phyloP scores from a whole-genome alignment of 345 rosid species.

The Luvunga scandens region DNA sequence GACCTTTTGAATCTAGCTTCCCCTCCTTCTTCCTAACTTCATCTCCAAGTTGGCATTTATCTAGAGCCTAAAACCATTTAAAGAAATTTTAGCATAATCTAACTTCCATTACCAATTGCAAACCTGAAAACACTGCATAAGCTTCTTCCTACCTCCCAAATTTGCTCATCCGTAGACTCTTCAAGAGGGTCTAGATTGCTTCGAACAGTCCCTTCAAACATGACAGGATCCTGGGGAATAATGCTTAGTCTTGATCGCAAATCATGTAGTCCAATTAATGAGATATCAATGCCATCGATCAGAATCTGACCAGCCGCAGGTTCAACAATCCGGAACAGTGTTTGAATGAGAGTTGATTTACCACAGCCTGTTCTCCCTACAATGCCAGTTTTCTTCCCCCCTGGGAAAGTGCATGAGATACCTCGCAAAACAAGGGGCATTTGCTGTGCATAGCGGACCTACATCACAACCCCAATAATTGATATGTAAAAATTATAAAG shows the following conservation, averaged over 20 bases:
- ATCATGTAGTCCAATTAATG: conserved; percentile 5
- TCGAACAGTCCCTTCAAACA: conserved; percentile 4
- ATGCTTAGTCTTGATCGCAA: conserved; percentile 1
- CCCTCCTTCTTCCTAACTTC: conserved; percentile 55
- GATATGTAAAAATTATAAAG: not conserved
- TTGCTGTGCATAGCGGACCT: not conserved
- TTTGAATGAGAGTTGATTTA: conserved; percentile 1
- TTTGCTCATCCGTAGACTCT: not conserved
- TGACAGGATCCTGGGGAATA: not conserved
- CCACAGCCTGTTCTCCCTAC: conserved; percentile 5
- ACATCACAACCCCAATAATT: not conserved
- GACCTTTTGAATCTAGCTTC: conserved; percentile 51
- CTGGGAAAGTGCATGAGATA: not conserved
- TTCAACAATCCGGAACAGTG: not conserved
- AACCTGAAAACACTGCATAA: not conserved
- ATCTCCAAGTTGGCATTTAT: conserved; percentile 58
- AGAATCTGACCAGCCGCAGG: not conserved
- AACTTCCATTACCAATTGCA: not conserved
- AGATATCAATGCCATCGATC: not conserved
- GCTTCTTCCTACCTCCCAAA: conserved; percentile 3
- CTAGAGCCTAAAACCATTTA: conserved; percentile 39
- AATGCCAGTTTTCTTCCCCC: not conserved
- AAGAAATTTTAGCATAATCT: conserved; percentile 3
- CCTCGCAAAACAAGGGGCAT: conserved; percentile 1
- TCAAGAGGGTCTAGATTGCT: conserved; percentile 8